Evolutionary conservation across 2,329 filamentous ascomycete species (phyloP).

Genomic region (Pyricularia pennisetigena): DNA sequence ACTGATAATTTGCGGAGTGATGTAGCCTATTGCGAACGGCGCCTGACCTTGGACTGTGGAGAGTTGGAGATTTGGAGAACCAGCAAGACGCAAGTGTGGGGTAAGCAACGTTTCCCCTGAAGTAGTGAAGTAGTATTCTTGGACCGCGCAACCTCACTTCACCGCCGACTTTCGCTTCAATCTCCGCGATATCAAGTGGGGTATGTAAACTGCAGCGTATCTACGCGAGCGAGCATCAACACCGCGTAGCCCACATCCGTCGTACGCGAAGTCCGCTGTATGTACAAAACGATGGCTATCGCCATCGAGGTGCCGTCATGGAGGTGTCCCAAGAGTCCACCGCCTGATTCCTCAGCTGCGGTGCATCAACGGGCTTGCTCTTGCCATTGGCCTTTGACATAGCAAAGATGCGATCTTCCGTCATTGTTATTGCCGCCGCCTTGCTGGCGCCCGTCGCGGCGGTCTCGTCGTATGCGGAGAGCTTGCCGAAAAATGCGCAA

Average conservation of each 20-base stretch:
- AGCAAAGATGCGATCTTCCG: background rate
- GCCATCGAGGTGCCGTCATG: background rate
- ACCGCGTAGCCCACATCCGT: background rate
- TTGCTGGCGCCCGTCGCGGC: background rate
- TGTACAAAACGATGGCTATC: background rate
- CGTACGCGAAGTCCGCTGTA: background rate
- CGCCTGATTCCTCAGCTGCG: background rate
- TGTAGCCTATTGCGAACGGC: background rate
- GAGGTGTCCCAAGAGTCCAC: background rate
- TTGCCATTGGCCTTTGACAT: background rate
- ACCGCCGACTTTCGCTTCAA: background rate
- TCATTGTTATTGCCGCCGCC: slow-evolving; percentile 1
- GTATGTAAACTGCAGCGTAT: background rate
- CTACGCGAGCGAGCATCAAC: background rate
- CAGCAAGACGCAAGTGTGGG: background rate
- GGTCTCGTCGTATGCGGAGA: background rate
- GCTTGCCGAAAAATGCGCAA: background rate
- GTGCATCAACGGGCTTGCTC: background rate
- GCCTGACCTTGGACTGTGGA: background rate
- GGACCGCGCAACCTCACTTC: background rate
- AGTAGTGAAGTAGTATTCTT: background rate
- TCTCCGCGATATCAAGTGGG: background rate
- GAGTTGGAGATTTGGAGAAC: background rate
- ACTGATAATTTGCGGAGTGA: background rate
- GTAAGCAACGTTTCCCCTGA: background rate